Evolutionary conservation across 768 basidiomycete species (phyloP).

Genomic region (Lepiota subincarnata): DNA sequence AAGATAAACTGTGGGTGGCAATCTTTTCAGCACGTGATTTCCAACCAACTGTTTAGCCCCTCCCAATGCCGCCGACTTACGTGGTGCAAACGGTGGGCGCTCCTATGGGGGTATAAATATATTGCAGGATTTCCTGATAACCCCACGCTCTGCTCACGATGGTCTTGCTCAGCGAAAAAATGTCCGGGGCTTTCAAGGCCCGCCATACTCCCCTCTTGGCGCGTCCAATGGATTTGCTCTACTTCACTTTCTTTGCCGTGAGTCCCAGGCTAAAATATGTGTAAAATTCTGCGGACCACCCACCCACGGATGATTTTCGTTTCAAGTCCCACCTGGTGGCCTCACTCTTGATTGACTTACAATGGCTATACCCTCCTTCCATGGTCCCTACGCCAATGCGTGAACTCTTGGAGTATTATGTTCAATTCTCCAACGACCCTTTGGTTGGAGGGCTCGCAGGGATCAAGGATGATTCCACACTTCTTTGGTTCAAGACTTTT

Average conservation of each 20-base stretch:
- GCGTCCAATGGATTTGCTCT: conserved; percentile 63
- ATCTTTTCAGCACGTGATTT: background rate
- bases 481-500: conserved; percentile 66
- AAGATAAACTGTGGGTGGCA: background rate
- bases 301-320: background rate
- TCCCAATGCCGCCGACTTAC: background rate
- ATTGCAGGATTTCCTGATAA: background rate
- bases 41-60: background rate
- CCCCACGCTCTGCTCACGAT: conserved; percentile 9
- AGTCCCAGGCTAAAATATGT: conserved; percentile 18
- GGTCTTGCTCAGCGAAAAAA: conserved; percentile 22
- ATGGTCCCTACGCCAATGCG: conserved; percentile 47
- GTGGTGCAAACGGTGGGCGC: background rate
- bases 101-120: no score
- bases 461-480: conserved; percentile 26
- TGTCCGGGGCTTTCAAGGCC: conserved; percentile 10
- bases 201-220: conserved; percentile 36
- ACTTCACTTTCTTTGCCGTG: conserved; percentile 69
- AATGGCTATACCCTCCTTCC: conserved; percentile 54
- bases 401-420: conserved; percentile 44
- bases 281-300: background rate
- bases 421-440: conserved; percentile 61
- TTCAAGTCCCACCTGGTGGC: conserved; percentile 59
- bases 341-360: conserved; percentile 67
- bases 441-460: conserved; percentile 53